phyloP scores from a whole-genome alignment of 768 basidiomycete species.

The Leccinum disarticulatum region DNA sequence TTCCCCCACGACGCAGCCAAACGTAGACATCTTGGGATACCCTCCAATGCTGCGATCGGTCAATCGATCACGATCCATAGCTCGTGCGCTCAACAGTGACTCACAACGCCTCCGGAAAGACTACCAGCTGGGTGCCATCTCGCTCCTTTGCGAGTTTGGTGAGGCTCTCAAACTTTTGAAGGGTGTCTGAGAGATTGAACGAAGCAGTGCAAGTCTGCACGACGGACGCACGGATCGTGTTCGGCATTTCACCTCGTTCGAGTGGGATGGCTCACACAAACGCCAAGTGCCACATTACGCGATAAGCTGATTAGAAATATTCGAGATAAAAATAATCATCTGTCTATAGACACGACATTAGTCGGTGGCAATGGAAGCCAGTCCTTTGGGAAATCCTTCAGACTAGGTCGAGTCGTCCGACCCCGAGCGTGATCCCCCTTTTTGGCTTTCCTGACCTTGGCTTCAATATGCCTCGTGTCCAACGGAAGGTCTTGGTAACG shows the following conservation, averaged over 20 bases:
- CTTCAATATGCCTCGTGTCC: constrained; percentile 78
- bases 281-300: background rate
- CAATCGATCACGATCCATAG: background rate
- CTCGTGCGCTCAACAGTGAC: constrained; percentile 12
- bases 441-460: constrained; percentile 70
- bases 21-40: constrained; percentile 57
- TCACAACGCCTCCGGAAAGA: constrained; percentile 62
- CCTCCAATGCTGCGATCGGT: constrained; percentile 47
- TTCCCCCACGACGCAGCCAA: constrained; percentile 45
- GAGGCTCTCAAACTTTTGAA: constrained; percentile 48
- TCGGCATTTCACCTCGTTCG: constrained; percentile 21
- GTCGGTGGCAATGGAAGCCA: constrained; percentile 58
- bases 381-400: constrained; percentile 80
- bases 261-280: background rate
- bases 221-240: constrained; percentile 48
- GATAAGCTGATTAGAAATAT: constrained; percentile 2
- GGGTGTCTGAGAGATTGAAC: constrained; percentile 45
- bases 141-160: constrained; percentile 46
- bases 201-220: constrained; percentile 50
- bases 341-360: constrained; percentile 12
- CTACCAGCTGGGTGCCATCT: constrained; percentile 47
- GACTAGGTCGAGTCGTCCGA: constrained; percentile 57
- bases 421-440: constrained; percentile 66
- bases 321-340: constrained; percentile 2
- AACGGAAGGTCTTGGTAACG: constrained; percentile 66